These are phyloP conservation scores for Ceriops zippeliana DNA, from an alignment of 345 rosid genomes.

Conservation along the genomic window DNA sequence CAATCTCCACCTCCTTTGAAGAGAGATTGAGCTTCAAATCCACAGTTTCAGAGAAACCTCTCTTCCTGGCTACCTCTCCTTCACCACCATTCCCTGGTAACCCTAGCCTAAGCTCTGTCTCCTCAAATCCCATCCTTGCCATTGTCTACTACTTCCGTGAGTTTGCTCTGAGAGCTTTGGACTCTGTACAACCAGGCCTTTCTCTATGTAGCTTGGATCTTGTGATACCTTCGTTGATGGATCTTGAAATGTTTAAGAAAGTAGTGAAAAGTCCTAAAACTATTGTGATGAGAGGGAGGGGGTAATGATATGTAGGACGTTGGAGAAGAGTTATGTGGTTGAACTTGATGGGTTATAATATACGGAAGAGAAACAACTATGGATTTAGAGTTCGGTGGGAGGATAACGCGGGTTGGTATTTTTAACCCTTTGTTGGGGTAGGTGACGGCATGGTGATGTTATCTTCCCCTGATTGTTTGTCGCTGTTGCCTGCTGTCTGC, in stretches of 20 bases:
- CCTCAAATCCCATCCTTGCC: constrained; percentile 47
- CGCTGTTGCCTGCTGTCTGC: constrained; percentile 14
- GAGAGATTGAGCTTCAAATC: constrained; percentile 74
- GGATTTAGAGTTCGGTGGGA: constrained; percentile 1
- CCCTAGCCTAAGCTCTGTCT: constrained; percentile 82
- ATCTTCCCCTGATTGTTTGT: constrained; percentile 30
- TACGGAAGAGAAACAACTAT: constrained; percentile 30
- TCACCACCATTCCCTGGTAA: constrained; percentile 50
- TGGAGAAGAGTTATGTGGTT: constrained; percentile 18
- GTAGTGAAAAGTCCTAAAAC: neutral
- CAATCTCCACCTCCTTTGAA: constrained; percentile 21
- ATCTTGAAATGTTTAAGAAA: constrained; percentile 1
- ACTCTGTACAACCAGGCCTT: constrained; percentile 8
- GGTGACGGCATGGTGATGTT: constrained; percentile 33
- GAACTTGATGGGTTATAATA: constrained; percentile 24
- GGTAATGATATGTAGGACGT: constrained; percentile 5
- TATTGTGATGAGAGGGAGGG: neutral
- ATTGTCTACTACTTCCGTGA: constrained; percentile 33
- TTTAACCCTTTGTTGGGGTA: constrained; percentile 13
- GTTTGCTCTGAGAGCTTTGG: too few relatives aligned
- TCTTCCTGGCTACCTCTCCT: constrained; percentile 47
- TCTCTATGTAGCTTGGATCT: neutral
- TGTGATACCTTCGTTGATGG: neutral
- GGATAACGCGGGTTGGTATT: constrained; percentile 17
- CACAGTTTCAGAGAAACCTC: constrained; percentile 69